These are phyloP conservation scores for Naganishia vaughanmartiniae DNA, from an alignment of 768 basidiomycete species.

Conservation along the genomic window DNA sequence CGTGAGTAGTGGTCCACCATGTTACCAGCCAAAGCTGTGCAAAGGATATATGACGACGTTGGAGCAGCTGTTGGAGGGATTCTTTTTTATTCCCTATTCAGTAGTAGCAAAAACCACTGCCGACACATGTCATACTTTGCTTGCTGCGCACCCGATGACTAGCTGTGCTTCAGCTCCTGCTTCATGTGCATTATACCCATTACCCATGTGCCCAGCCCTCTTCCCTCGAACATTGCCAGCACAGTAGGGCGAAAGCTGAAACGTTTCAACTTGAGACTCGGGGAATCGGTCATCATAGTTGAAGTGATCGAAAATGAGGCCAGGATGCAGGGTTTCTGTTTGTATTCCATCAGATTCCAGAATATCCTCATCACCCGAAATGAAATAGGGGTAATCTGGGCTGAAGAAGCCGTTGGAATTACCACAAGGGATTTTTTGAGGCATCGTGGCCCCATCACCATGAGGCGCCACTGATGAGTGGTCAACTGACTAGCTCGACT, in stretches of 20 bases:
- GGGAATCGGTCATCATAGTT: not conserved
- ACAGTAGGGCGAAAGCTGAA: not conserved
- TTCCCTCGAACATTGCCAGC: not conserved
- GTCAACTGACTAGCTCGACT: no score
- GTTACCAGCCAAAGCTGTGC: not conserved
- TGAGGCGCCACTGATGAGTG: not conserved
- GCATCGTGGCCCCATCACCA: not conserved
- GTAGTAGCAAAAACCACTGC: no score
- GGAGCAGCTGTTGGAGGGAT: no score
- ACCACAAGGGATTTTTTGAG: not conserved
- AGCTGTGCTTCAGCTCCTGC: not conserved
- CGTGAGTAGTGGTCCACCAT: not conserved
- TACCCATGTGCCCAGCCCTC: not conserved
- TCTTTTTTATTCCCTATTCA: no score
- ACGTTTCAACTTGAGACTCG: conserved; percentile 10
- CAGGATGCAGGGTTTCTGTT: not conserved
- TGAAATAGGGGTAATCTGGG: conserved; percentile 5
- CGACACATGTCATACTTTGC: no score
- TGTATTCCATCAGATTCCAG: not conserved
- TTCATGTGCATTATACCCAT: not conserved
- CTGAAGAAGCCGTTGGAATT: not conserved
- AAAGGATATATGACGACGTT: not conserved
- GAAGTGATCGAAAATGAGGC: not conserved
- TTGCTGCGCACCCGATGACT: no score
- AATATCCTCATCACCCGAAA: not conserved